Conservation (phyloP, 441 rosid genomes). For the Corymbia citriodora region DNA sequence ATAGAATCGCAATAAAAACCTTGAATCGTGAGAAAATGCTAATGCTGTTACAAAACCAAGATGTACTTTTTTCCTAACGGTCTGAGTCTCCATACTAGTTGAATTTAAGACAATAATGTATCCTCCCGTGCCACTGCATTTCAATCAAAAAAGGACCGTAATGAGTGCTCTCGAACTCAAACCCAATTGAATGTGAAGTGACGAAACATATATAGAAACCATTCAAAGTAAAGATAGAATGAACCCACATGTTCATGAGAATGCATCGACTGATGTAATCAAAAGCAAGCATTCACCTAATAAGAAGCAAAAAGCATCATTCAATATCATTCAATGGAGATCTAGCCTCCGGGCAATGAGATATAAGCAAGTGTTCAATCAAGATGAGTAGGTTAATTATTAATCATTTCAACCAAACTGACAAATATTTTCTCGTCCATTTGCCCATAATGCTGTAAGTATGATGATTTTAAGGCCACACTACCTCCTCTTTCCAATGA, state of each 20-base stretch:
- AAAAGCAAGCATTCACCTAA: neutral
- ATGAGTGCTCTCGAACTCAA: neutral
- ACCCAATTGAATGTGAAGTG: neutral
- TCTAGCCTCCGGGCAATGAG: neutral
- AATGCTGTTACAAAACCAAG: constrained; percentile 80
- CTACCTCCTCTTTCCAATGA: neutral
- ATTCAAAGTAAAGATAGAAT: neutral
- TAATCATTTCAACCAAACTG: neutral
- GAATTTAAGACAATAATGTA: constrained; percentile 57
- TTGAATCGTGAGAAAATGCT: constrained; percentile 81
- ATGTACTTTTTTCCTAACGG: constrained; percentile 61
- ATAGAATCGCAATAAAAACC: constrained; percentile 29
- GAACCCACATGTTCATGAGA: neutral
- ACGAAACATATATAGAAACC: neutral
- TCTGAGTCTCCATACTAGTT: constrained; percentile 32
- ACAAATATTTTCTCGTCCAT: neutral
- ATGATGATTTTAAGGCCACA: neutral
- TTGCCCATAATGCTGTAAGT: neutral
- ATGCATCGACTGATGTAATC: neutral
- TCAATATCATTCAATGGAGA: neutral
- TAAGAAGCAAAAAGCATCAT: neutral
- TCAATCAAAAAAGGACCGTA: neutral
- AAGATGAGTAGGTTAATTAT: neutral
- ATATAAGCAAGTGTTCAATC: neutral
- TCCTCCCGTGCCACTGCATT: constrained; percentile 76